These are phyloP conservation scores for Aphanomyces cochlioides DNA, from an alignment of 352 stramenopile genomes.

Conservation along the genomic window DNA sequence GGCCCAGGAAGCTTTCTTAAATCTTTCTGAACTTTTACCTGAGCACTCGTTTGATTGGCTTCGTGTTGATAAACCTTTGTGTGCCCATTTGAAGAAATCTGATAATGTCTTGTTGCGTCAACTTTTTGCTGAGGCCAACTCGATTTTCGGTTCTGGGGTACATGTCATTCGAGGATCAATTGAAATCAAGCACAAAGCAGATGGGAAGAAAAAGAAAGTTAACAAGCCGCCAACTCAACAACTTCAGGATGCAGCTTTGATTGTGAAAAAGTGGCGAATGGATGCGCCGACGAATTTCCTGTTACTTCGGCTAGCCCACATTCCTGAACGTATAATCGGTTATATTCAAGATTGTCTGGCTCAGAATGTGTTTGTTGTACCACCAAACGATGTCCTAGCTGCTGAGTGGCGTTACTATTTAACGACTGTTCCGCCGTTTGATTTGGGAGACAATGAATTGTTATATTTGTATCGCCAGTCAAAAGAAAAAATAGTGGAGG, in stretches of 20 bases:
- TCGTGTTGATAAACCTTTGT: conserved; percentile 1
- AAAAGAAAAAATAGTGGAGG: conserved; percentile 17
- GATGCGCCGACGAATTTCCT: not conserved
- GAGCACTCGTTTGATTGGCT: conserved; percentile 19
- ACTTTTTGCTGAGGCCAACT: conserved; percentile 12
- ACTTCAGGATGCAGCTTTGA: conserved; percentile 13
- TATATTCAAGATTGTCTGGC: conserved; percentile 12
- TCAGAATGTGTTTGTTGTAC: conserved; percentile 20
- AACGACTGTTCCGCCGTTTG: not conserved
- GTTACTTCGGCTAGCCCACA: conserved; percentile 17
- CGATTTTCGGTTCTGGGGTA: not conserved
- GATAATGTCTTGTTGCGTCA: not conserved
- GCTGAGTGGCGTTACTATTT: conserved; percentile 23
- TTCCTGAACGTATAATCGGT: conserved; percentile 10
- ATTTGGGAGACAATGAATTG: conserved; percentile 13
- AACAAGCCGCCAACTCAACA: not conserved
- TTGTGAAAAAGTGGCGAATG: not conserved
- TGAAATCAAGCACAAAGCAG: conserved; percentile 3
- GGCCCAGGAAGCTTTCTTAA: conserved; percentile 24
- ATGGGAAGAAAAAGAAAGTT: not conserved
- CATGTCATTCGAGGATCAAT: conserved; percentile 12
- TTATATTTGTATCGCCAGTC: conserved; percentile 30
- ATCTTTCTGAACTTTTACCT: conserved; percentile 18
- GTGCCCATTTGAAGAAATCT: not conserved
- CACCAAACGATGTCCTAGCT: conserved; percentile 14